phyloP scores from a whole-genome alignment of 306 rosid species.

The Ziziphus jujuba region DNA sequence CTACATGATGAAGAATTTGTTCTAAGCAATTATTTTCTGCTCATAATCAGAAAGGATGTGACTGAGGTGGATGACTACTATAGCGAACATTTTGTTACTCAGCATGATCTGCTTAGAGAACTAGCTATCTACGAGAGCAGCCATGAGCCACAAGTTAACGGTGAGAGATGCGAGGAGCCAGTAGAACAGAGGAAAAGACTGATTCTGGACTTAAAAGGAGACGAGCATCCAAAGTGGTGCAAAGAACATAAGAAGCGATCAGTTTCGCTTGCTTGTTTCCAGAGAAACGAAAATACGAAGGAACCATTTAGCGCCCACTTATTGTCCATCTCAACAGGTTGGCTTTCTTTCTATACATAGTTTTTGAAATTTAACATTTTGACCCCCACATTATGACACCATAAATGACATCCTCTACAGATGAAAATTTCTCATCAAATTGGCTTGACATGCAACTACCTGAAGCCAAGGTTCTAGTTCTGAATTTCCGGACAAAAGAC shows the following conservation, averaged over 20 bases:
- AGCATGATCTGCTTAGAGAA: constrained; percentile 63
- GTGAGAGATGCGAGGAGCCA: constrained; percentile 6
- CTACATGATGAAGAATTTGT: neutral
- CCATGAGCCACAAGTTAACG: neutral
- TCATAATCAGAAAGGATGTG: constrained; percentile 39
- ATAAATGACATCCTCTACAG: constrained; percentile 35
- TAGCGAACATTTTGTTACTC: constrained; percentile 48
- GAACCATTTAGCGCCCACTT: constrained; percentile 38
- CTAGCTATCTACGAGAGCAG: constrained; percentile 44
- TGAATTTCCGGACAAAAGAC: constrained; percentile 43
- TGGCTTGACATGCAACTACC: constrained; percentile 46
- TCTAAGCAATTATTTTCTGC: neutral
- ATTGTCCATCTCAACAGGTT: constrained; percentile 61
- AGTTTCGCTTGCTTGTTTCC: constrained; percentile 46
- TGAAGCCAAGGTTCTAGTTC: constrained; percentile 50
- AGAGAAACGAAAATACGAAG: neutral
- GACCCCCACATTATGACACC: neutral
- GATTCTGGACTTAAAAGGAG: constrained; percentile 38
- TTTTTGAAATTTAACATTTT: neutral
- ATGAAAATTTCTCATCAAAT: constrained; percentile 38
- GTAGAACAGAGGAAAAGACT: constrained; percentile 40
- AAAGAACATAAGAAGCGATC: constrained; percentile 26
- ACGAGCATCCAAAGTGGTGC: constrained; percentile 62
- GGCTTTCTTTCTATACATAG: constrained; percentile 11
- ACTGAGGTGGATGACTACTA: constrained; percentile 35